Evolutionary conservation across 139 green algal species (phyloP).

Genomic region (Chlamydomonas eustigma): DNA sequence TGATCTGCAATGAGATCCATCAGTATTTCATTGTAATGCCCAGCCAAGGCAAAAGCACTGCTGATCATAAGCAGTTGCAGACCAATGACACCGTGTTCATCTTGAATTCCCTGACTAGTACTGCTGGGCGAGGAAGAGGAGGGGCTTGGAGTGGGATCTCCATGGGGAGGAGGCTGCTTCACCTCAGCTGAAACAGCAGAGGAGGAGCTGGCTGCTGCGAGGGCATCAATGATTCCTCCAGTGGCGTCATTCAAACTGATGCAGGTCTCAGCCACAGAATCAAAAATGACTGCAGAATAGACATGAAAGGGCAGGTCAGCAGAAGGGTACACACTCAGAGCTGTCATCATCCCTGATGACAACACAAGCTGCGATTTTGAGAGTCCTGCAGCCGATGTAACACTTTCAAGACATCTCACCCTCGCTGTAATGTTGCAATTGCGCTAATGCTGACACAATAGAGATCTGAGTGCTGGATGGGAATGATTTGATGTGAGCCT

Average conservation of each 20-base stretch:
- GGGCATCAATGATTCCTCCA: not conserved
- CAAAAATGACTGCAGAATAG: not conserved
- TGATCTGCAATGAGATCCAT: not conserved
- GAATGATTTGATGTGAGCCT: not conserved
- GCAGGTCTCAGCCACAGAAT: not conserved
- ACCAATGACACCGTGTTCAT: not conserved
- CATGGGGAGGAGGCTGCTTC: not conserved
- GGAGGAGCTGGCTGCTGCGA: not conserved
- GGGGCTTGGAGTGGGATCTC: too few species aligned
- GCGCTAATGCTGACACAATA: not conserved
- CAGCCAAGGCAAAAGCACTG: not conserved
- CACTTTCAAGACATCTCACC: not conserved
- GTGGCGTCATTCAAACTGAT: not conserved
- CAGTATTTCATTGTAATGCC: not conserved
- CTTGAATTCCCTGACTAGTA: too few species aligned
- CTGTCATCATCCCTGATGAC: not conserved
- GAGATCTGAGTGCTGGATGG: not conserved
- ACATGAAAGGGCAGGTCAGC: not conserved
- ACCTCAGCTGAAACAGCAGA: not conserved
- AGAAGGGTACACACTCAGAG: not conserved
- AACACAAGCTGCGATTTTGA: not conserved
- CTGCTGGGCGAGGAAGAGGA: too few species aligned
- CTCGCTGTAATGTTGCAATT: not conserved
- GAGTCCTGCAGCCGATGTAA: not conserved
- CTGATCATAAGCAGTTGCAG: not conserved